Base-by-base conservation (phyloP, 352 stramenopile genomes). In the Globisporangium irregulare region DNA sequence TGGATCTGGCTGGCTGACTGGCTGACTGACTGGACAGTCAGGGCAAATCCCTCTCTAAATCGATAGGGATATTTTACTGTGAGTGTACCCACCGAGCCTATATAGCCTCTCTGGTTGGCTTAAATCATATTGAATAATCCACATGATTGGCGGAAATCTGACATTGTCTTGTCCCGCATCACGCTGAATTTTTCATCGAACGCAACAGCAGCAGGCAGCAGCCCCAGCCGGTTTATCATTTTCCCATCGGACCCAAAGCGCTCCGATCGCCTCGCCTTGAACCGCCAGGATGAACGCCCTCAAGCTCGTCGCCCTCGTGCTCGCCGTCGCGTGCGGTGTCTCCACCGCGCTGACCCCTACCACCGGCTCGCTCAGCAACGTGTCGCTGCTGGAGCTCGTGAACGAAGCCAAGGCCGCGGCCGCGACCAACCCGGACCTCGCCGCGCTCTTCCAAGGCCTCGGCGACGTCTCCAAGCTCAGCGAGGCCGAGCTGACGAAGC, bases 361-460 rank as follows among this genome's bases (percentile, higher is more conserved):
- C 25, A 48, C 18, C 38, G 54, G 38, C 8, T 57, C 63, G 54
- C 25, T 62, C 4, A 22, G 24, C 38, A 50, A 22, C 63, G 63
- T 56, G 53, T 68, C 63, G 27, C 63, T 68, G 9, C 63, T 60
- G 15, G 34, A 68, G 25, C 63, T 68, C 25, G 53, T 68, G 54
- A 68, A 62, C 36, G 50, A 62, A 25, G 63, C 63, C 24, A 62
- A 68, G 41, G 63, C 63, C 10, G 63, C 63, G 0, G 63, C 34
- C 1, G 54, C 54, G 18, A 62, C 12, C 34, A 68, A 68, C 54
- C 53, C 63, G 24, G 63, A 68, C 38, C 63, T 68, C 63, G 63
- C 63, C 22, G 41, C 55, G 25, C 63, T 68, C 54, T 63, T 68
- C n/a, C 24, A 20, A n/a, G 25, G 12, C 24, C 29, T 68, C 27